These are phyloP conservation scores for Candida berthetii DNA, from an alignment of 805 yeast genomes.

Conservation along the genomic window DNA sequence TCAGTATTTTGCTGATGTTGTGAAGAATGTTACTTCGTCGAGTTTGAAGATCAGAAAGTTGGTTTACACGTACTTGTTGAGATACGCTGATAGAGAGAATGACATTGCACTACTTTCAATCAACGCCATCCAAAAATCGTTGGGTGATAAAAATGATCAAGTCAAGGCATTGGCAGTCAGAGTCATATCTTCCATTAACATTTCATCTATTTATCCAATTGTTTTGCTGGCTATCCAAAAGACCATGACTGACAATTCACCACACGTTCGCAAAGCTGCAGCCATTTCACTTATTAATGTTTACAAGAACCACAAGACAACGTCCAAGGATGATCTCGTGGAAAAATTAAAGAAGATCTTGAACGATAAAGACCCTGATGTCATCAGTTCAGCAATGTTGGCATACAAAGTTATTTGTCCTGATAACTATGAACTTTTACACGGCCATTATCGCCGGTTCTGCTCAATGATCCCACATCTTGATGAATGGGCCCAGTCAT, in stretches of 20 bases:
- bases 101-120: conserved; percentile 87
- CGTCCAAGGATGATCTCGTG: conserved; percentile 42
- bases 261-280: conserved; percentile 73
- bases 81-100: conserved; percentile 79
- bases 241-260: conserved; percentile 62
- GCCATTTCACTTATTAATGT: conserved; percentile 69
- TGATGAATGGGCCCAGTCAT: conserved; percentile 69
- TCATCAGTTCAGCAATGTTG: conserved; percentile 63
- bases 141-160: conserved; percentile 64
- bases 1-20: conserved; percentile 73
- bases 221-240: conserved; percentile 67
- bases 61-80: conserved; percentile 67
- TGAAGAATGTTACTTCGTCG: conserved; percentile 74
- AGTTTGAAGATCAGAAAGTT: conserved; percentile 62
- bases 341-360: conserved; percentile 47
- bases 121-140: conserved; percentile 83
- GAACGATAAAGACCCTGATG: conserved; percentile 59
- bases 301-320: conserved; percentile 33
- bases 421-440: conserved; percentile 58
- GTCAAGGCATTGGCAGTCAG: conserved; percentile 69
- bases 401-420: conserved; percentile 49
- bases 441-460: conserved; percentile 58
- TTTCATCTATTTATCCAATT: conserved; percentile 78
- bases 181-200: conserved; percentile 76
- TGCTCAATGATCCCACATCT: conserved; percentile 43